These are phyloP conservation scores for Pleurotus eryngii DNA, from an alignment of 768 basidiomycete genomes.

Conservation along the genomic window DNA sequence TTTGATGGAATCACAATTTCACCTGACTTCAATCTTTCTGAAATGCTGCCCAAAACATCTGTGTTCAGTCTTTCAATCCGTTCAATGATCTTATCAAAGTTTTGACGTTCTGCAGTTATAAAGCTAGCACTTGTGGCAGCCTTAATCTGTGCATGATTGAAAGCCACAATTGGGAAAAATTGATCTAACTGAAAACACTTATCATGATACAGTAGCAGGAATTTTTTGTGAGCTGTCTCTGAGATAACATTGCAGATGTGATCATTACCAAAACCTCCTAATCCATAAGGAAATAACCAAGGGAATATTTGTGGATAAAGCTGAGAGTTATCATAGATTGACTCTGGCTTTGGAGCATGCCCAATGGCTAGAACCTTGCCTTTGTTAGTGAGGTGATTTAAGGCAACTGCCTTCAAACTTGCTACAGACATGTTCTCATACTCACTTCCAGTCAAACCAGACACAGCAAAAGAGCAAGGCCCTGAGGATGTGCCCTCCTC, in stretches of 20 bases:
- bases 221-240: conserved; percentile 7
- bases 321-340: conserved; percentile 26
- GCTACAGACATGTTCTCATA: conserved; percentile 12
- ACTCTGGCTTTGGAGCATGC: conserved; percentile 12
- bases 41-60: conserved; percentile 11
- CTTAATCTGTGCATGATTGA: conserved; percentile 38
- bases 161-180: conserved; percentile 34
- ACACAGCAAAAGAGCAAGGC: conserved; percentile 33
- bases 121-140: conserved; percentile 21
- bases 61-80: neutral
- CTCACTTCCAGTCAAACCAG: conserved; percentile 28
- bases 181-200: conserved; percentile 35
- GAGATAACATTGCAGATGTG: too few species aligned
- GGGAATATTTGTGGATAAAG: conserved; percentile 36
- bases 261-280: conserved; percentile 23
- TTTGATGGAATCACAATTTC: conserved; percentile 22
- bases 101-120: conserved; percentile 19
- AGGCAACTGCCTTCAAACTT: conserved; percentile 17
- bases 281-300: conserved; percentile 36
- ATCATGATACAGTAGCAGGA: conserved; percentile 34
- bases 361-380: conserved; percentile 19
- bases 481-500: conserved; percentile 23
- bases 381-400: conserved; percentile 15
- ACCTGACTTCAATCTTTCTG: conserved; percentile 18
- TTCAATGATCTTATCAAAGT: conserved; percentile 21